phyloP scores from a whole-genome alignment of 2,329 filamentous ascomycete species.

The Cordyceps militaris region DNA sequence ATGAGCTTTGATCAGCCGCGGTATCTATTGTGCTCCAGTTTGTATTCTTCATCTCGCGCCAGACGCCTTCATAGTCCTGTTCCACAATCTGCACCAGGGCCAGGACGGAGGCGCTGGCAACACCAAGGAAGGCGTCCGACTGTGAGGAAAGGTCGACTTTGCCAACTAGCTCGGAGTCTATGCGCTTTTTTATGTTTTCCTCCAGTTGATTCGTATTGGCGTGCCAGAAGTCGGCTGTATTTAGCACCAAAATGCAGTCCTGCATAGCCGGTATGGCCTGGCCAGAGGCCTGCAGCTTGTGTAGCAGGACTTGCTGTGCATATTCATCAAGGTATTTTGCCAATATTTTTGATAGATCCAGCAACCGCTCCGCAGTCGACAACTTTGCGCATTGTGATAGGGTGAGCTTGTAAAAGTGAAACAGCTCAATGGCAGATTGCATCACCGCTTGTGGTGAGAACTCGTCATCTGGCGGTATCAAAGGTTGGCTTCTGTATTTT shows the following conservation, averaged over 20 bases:
- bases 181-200: constrained; percentile 85
- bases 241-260: constrained; percentile 78
- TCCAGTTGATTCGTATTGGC: constrained; percentile 87
- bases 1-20: constrained; percentile 89
- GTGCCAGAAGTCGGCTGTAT: constrained; percentile 97
- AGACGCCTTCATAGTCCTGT: constrained; percentile 72
- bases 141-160: constrained; percentile 87
- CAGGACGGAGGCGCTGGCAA: constrained; percentile 80
- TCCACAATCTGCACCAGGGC: constrained; percentile 80
- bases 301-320: constrained; percentile 81
- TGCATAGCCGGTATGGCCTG: constrained; percentile 53
- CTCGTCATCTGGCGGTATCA: constrained; percentile 79
- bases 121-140: constrained; percentile 90
- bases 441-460: constrained; percentile 88
- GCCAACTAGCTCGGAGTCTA: constrained; percentile 68
- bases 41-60: constrained; percentile 96
- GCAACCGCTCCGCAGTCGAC: constrained; percentile 78
- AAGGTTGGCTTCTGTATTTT: constrained; percentile 75
- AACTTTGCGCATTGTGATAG: constrained; percentile 93
- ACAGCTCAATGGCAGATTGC: constrained; percentile 88
- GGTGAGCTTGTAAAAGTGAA: constrained; percentile 92
- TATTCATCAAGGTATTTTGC: constrained; percentile 95
- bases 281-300: constrained; percentile 55
- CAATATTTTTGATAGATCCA: constrained; percentile 78
- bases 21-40: constrained; percentile 92